Conservation (phyloP, 73 alveolate genomes). For the Breviolum minutum region DNA sequence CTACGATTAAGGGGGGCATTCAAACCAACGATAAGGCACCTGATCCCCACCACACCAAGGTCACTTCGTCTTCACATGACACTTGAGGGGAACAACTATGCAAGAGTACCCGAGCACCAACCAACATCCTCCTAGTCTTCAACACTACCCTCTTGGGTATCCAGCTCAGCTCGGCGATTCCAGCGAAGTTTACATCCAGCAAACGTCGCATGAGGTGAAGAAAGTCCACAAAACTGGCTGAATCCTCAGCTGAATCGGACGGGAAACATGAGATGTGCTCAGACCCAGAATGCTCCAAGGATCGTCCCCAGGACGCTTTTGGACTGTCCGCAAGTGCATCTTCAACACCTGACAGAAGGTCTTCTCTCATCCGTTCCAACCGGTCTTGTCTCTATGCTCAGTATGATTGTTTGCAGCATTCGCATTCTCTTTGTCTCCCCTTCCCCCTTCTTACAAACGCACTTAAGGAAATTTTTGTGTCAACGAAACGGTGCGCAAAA, state of each 20-base stretch:
- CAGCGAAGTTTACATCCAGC: conserved; percentile 53
- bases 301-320: conserved; percentile 45
- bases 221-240: conserved; percentile 50
- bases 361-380: too few species aligned
- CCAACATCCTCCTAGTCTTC: not conserved
- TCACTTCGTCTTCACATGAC: too few species aligned
- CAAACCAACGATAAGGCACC: too few species aligned
- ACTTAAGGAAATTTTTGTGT: not conserved
- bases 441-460: too few species aligned
- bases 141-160: not conserved
- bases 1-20: too few species aligned
- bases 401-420: too few species aligned
- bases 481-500: not conserved
- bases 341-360: conserved; percentile 19
- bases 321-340: conserved; percentile 34
- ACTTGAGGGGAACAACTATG: not conserved
- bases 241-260: not conserved
- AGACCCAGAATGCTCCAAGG: not conserved
- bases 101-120: not conserved
- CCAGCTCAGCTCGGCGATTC: conserved; percentile 43
- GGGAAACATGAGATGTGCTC: too few species aligned
- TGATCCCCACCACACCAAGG: not conserved
- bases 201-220: conserved; percentile 33
- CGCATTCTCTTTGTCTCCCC: too few species aligned
- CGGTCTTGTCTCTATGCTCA: too few species aligned